phyloP scores from a whole-genome alignment of 495 filamentous ascomycete species.

The Daldinia childiae region DNA sequence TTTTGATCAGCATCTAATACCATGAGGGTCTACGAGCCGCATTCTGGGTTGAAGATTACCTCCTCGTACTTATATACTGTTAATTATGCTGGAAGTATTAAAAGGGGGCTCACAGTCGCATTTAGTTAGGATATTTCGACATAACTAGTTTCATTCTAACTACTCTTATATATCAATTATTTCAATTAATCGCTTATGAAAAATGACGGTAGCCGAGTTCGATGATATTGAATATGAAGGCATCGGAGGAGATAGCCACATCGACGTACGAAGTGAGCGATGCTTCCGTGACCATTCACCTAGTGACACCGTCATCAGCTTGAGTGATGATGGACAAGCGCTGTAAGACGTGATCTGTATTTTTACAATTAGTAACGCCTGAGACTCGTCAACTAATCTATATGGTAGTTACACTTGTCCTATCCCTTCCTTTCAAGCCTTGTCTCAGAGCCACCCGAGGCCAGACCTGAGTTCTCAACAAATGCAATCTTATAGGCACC shows the following conservation, averaged over 20 bases:
- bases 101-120: not conserved
- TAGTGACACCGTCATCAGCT: conserved; percentile 19
- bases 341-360: conserved; percentile 17
- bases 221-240: conserved; percentile 32
- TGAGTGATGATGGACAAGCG: conserved; percentile 24
- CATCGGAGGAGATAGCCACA: conserved; percentile 15
- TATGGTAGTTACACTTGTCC: conserved; percentile 17
- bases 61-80: not conserved
- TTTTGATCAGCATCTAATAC: not conserved
- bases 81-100: conserved; percentile 18
- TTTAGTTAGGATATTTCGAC: not conserved
- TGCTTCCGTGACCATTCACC: conserved; percentile 37
- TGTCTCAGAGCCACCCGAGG: not conserved
- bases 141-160: not conserved
- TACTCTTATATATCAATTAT: not conserved
- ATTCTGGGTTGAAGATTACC: not conserved
- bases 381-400: not conserved
- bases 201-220: conserved; percentile 14
- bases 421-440: conserved; percentile 14
- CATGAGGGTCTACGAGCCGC: not conserved
- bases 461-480: not conserved
- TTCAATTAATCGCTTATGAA: not conserved
- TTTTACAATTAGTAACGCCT: not conserved
- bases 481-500: not conserved
- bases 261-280: conserved; percentile 27